A percentile compares a stretch with the other conserved stretches of the same genome.
Evolutionary conservation across 495 filamentous ascomycete species (phyloP).

Genomic region (Xylaria castorea): DNA sequence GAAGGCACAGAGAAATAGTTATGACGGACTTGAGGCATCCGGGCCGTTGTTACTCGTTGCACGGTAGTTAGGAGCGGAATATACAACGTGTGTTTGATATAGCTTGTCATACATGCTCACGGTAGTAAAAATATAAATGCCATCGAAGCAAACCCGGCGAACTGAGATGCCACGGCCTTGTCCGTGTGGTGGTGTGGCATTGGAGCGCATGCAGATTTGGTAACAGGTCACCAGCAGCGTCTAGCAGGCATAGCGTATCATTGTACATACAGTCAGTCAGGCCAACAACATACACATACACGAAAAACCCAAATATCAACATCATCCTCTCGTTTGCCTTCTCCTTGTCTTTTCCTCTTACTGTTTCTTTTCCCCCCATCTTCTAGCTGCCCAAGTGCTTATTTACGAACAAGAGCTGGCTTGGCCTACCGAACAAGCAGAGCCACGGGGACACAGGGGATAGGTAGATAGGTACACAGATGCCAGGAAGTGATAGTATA

Average conservation of each 20-base stretch:
- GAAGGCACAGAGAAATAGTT: conserved; percentile 26
- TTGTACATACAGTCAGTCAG: neutral
- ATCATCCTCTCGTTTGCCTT: neutral
- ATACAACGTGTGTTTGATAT: conserved; percentile 13
- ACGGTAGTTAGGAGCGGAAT: conserved; percentile 20
- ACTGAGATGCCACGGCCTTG: conserved; percentile 11
- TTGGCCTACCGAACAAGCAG: conserved; percentile 6
- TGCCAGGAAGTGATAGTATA: conserved; percentile 15
- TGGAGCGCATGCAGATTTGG: conserved; percentile 22
- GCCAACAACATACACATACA: neutral
- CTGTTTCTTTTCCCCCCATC: neutral
- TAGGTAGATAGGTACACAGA: conserved; percentile 18
- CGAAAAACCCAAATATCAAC: conserved; percentile 6
- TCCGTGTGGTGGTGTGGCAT: conserved; percentile 21
- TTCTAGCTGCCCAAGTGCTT: neutral
- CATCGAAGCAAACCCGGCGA: conserved; percentile 20
- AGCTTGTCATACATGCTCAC: conserved; percentile 20
- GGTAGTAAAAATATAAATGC: conserved; percentile 16
- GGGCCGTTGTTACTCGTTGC: conserved; percentile 19
- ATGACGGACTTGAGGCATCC: conserved; percentile 24
- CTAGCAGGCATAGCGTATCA: neutral
- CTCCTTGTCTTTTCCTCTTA: neutral
- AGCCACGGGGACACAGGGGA: conserved; percentile 21
- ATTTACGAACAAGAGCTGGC: neutral
- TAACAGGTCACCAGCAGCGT: conserved; percentile 30